Base-by-base conservation (phyloP, 1,139 yeast species). In the Pneumocystis wakefieldiae region DNA sequence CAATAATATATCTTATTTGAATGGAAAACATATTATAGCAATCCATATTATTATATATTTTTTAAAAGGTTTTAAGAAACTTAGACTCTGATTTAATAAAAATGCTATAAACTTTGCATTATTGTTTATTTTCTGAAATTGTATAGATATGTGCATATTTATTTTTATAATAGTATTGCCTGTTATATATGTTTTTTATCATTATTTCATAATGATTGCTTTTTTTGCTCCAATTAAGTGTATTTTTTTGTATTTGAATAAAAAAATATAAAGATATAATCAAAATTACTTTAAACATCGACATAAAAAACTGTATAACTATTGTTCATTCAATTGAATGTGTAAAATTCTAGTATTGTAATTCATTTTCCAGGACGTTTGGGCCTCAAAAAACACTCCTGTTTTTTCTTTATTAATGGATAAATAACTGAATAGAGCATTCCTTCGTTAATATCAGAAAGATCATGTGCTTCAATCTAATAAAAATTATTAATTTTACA, bases 281-380 rank as follows among this genome's bases (percentile, higher is more conserved):
- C 15, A 37, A 37, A 37, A 37, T 14, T 14, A 1, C n/a, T 37
- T 37, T 37, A 37, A 37, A 37, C n/a, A 4, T 37, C 8, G n/a
- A n/a, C 17, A 3, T 10, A 48, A 14, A 48, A 24, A 19, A 12
- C 14, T 24, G 28, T 24, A 41, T 10, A 2, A 10, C 14, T 48
- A 42, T 48, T n/a, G 17, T 3, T n/a, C 10, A 24, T 48, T 24
- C 15, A 12, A 3, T 24, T 48, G 24, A 48, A 24, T 48, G 29
- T 48, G 8, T 10, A 48, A 19, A 24, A 7, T 10, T 42, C 15
- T 24, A n/a, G n/a, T 10, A 48, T 24, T 19, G 12, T 2, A 12
- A 48, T 19, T 19, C 10, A 48, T 48, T 74, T 67, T 35, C 77
- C 77, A 15, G 77, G 76, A 32, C 75, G 71, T 64, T 72, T 72